Percentiles rank a stretch among this genome's conserved stretches.
Conservation (phyloP, 1,284 basidiomycete genomes). For the Cryptococcus hybrid region DNA sequence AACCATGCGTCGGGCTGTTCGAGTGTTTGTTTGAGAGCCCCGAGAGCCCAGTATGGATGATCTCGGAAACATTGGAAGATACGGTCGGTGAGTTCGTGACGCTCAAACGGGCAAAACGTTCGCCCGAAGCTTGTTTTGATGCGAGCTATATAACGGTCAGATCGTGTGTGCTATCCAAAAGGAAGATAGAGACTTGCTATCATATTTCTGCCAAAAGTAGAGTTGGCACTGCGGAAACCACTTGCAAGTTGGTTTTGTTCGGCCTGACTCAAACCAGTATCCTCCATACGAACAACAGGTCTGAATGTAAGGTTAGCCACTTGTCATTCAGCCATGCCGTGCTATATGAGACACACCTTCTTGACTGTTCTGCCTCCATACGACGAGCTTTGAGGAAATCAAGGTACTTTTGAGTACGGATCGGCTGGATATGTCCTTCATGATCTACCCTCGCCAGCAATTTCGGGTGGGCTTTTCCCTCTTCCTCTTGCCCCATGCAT, state of each 20-base stretch:
- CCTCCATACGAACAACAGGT: slow-evolving; percentile 51
- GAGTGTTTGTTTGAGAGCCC: slow-evolving; percentile 71
- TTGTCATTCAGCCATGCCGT: neutral
- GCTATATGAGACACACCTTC: slow-evolving; percentile 29
- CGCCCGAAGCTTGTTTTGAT: slow-evolving; percentile 48
- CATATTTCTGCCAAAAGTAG: slow-evolving; percentile 36
- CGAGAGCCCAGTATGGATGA: slow-evolving; percentile 78
- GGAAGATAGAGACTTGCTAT: slow-evolving; percentile 21
- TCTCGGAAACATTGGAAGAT: slow-evolving; percentile 79
- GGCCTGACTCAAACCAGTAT: slow-evolving; percentile 33
- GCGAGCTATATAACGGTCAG: slow-evolving; percentile 6
- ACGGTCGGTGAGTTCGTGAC: slow-evolving; percentile 82
- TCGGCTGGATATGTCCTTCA: slow-evolving; percentile 41
- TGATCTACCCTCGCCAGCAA: slow-evolving; percentile 41
- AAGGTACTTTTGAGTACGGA: slow-evolving; percentile 49
- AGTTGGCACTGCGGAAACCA: slow-evolving; percentile 35
- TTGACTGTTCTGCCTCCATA: slow-evolving; percentile 49
- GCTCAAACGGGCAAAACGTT: slow-evolving; percentile 85
- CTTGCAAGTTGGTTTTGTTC: slow-evolving; percentile 41
- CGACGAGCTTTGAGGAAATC: slow-evolving; percentile 49
- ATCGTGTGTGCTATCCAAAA: neutral
- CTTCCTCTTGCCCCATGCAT: slow-evolving; percentile 27
- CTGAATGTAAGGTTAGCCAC: slow-evolving; percentile 8
- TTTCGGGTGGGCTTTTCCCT: slow-evolving; percentile 33
- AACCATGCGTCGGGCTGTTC: slow-evolving; percentile 91